A percentile compares a stretch with the other conserved stretches of the same genome.
These are phyloP conservation scores for Colletotrichum camelliae DNA, from an alignment of 2,329 filamentous ascomycete species.

Conservation along the genomic window DNA sequence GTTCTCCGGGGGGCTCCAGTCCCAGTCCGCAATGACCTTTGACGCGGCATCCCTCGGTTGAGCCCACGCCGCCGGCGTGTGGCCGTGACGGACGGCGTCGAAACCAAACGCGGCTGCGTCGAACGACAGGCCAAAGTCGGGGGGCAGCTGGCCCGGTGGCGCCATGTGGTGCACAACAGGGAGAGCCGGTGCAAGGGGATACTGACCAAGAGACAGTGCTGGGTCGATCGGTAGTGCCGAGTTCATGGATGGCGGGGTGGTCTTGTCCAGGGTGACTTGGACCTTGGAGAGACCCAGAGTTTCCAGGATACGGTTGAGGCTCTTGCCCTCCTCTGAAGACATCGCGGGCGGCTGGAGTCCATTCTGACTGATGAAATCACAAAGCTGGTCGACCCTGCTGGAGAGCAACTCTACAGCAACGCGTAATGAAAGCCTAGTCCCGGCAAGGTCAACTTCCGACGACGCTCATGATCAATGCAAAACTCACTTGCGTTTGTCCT, in stretches of 20 bases:
- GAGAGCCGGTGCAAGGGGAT: background rate
- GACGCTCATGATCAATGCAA: background rate
- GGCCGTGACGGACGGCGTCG: background rate
- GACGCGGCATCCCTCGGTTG: background rate
- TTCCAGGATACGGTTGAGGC: background rate
- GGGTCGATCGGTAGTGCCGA: background rate
- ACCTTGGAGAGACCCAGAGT: background rate
- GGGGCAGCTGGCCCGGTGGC: background rate
- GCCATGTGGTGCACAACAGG: background rate
- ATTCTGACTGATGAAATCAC: slow-evolving; percentile 44
- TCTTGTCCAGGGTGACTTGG: background rate
- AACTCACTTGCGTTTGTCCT: slow-evolving; percentile 16
- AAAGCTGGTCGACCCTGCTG: slow-evolving; percentile 23
- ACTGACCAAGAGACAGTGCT: background rate
- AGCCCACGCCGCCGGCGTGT: background rate
- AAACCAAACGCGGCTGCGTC: background rate
- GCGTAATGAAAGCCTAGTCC: slow-evolving; percentile 1
- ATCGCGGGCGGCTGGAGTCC: slow-evolving; percentile 42
- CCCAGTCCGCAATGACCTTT: background rate
- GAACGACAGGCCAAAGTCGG: background rate
- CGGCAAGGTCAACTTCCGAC: background rate
- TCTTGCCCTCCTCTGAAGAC: slow-evolving; percentile 26
- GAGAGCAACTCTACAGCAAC: slow-evolving; percentile 10
- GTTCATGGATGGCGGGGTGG: background rate
- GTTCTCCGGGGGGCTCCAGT: background rate